Percentiles rank a stretch among this genome's conserved stretches.
These are phyloP conservation scores for Lentinula detonsa DNA, from an alignment of 768 basidiomycete genomes.

Conservation along the genomic window DNA sequence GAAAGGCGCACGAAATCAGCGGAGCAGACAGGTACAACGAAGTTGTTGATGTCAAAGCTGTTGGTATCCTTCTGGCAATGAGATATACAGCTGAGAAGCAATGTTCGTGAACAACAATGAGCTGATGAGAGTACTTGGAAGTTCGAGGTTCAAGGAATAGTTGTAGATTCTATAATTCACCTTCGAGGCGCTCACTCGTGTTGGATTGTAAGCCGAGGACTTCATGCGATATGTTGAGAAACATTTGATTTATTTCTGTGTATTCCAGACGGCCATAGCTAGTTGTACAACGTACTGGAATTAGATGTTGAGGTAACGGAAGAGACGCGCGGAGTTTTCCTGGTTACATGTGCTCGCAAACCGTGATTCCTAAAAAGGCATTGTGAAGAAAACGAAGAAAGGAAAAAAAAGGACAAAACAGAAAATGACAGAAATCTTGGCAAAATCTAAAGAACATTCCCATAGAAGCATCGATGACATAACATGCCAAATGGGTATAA, in stretches of 20 bases:
- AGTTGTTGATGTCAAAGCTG: neutral
- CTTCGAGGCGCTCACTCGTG: neutral
- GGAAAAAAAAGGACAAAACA: neutral
- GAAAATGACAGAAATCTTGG: neutral
- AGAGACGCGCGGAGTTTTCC: neutral
- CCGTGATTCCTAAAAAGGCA: neutral
- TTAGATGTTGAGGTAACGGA: neutral
- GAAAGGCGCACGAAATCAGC: neutral
- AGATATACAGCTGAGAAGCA: neutral
- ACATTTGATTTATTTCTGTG: neutral
- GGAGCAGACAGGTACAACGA: too few relatives aligned
- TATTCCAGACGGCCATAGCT: neutral
- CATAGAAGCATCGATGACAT: neutral
- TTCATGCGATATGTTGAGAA: neutral
- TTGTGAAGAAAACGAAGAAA: neutral
- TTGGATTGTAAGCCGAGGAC: neutral
- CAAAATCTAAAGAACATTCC: neutral
- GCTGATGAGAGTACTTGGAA: neutral
- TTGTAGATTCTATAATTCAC: neutral
- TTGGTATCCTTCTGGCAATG: neutral
- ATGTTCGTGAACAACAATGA: neutral
- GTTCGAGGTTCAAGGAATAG: neutral
- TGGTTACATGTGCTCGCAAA: neutral
- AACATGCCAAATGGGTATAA: neutral
- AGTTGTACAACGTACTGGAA: neutral